Evolutionary conservation across 495 filamentous ascomycete species (phyloP), one percentile per base, ranked within the genome.

Genomic region (Aspergillus avenaceus): DNA sequence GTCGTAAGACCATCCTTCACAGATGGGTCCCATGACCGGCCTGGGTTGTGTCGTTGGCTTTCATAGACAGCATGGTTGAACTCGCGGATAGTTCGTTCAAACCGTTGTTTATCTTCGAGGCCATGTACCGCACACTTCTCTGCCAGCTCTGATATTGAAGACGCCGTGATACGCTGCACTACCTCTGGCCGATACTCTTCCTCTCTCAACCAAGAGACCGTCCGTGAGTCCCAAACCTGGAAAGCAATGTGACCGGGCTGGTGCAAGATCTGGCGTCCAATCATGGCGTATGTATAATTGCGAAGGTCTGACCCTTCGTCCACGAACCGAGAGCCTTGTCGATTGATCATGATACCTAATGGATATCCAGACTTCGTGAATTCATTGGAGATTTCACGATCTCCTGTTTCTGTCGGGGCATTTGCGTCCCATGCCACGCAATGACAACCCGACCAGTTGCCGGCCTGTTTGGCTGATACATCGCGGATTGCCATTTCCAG

Each of bases 301-400:
- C 82, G 67, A 47, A 83, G 58, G 56, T 86, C 82, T 11, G 72
- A 55, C 5, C 82, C 82, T 52, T 86, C 82, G 54, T 86, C 82
- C 1, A 85, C 79, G 54, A 85, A 85, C 12, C 82, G 62, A 25
- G 72, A 59, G 1, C 83, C 83, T 1, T 76, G 54, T 0, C 60
- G 42, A 47, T 86, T 85, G 11, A 85, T 41, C 78, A 83, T 84
- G 4, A 86, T 45, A 1, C 82, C 83, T 0, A 86, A 64, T 2
- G 83, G 83, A 48, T 85, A 86, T 4, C 83, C 83, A 13, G 74
- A 80, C 52, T 85, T 86, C 5, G 83, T 86, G 57, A 75, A 86
- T 60, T 83, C 72, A 45, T 86, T 86, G 36, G 81, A 79, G 5
- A 78, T 49, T 12, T 58, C 66, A 6, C 76, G 70, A 41, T 84